These are phyloP conservation scores for Scutellaria baicalensis DNA, from an alignment of 257 asterid species.

Conservation along the genomic window DNA sequence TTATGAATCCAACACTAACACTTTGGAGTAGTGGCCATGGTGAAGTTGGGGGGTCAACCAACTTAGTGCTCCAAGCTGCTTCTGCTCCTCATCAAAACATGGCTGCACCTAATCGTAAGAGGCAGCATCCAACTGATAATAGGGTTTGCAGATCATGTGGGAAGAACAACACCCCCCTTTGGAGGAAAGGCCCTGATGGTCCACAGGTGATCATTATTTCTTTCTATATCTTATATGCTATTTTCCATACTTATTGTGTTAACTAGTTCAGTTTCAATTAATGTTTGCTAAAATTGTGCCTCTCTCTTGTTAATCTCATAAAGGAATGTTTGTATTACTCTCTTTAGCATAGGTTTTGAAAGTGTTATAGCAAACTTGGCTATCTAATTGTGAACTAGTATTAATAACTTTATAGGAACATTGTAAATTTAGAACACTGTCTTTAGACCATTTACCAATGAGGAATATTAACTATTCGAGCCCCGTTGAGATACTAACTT, in stretches of 20 bases:
- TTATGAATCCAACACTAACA: neutral
- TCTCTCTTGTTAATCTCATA: too few relatives aligned
- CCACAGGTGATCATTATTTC: too few relatives aligned
- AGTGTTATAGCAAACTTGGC: neutral
- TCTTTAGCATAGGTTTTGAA: too few relatives aligned
- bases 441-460: too few relatives aligned
- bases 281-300: neutral
- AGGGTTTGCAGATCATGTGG: conserved; percentile 15
- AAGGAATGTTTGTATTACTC: too few relatives aligned
- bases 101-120: neutral
- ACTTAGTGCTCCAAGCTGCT: neutral
- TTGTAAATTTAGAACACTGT: too few relatives aligned
- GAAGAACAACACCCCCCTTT: conserved; percentile 15
- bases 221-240: too few relatives aligned
- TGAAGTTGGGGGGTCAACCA: neutral
- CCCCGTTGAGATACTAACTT: too few relatives aligned
- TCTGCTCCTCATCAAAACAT: neutral
- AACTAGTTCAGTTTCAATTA: neutral
- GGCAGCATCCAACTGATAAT: neutral
- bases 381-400: too few relatives aligned
- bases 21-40: neutral
- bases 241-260: neutral
- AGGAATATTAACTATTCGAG: too few relatives aligned
- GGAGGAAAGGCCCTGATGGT: too few relatives aligned
- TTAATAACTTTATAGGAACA: too few relatives aligned